Conservation (phyloP, 768 basidiomycete species). For the Cubamyces lactineus region DNA sequence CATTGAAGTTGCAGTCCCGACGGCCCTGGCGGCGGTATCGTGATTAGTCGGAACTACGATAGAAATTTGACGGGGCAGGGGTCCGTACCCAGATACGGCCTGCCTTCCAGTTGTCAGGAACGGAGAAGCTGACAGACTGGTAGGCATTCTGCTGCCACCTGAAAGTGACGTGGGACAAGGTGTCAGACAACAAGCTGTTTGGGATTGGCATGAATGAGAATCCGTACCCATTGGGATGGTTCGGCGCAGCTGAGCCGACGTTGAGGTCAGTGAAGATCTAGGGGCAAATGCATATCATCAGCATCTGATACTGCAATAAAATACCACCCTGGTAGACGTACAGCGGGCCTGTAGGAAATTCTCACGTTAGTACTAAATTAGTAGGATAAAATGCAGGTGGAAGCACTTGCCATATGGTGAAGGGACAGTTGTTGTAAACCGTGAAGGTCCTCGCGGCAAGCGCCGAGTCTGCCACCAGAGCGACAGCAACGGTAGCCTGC, state of each 20-base stretch:
- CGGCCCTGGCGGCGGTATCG: slow-evolving; percentile 33
- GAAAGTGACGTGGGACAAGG: not conserved
- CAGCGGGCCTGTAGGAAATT: slow-evolving; percentile 33
- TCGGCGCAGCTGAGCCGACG: slow-evolving; percentile 34
- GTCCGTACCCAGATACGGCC: slow-evolving; percentile 42
- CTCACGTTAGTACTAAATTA: not conserved
- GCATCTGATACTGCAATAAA: no score
- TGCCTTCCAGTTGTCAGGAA: slow-evolving; percentile 44
- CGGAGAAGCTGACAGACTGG: slow-evolving; percentile 36
- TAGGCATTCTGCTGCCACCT: slow-evolving; percentile 35
- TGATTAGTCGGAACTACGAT: not conserved
- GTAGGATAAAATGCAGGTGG: not conserved
- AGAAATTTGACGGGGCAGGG: no score
- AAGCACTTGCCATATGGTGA: slow-evolving; percentile 43
- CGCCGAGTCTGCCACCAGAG: slow-evolving; percentile 15
- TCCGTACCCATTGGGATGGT: slow-evolving; percentile 36
- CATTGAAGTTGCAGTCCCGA: slow-evolving; percentile 43
- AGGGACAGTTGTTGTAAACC: slow-evolving; percentile 45
- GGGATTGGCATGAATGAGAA: not conserved
- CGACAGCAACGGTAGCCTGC: slow-evolving; percentile 1
- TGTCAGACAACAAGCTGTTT: not conserved
- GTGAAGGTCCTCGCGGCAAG: slow-evolving; percentile 36
- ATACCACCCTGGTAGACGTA: slow-evolving; percentile 13
- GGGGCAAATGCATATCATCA: not conserved
- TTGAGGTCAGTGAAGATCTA: slow-evolving; percentile 42